Evolutionary conservation across 2,329 filamentous ascomycete species (phyloP), one percentile per base, ranked within the genome.

Genomic region (Geosmithia flava): DNA sequence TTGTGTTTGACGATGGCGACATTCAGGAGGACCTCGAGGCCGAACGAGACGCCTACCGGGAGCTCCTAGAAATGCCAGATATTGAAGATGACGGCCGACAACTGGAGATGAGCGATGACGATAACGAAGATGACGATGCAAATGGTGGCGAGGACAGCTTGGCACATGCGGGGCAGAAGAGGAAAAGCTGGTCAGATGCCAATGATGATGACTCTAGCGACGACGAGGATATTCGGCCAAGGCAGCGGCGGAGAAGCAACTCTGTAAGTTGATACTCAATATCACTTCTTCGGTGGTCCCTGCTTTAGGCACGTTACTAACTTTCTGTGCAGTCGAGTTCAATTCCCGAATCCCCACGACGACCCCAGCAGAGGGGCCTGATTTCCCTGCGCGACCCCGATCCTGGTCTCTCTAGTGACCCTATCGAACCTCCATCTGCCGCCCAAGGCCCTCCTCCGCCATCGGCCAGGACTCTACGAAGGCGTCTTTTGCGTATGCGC

Each of bases 1-100:
- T 98, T 51, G 89, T 96, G 2, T 95, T 93, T 62, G 93, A 97
- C 59, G 93, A 97, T 60, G 93, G 91, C 1, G 93, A 98, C 62
- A 90, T 98, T 46, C 85, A 91, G 55, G 85, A 91, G 55, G 86
- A 90, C 33, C 69, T 98, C 33, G 66, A 65, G 13, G 69, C 69
- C 1, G 89, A 97, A 65, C 77, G 80, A 55, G 81, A 87, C 50
- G 90, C 93, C 40, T 97, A 94, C 59, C 78, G 86, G 53, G 83
- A 84, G n/a, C 69, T 97, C 47, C 72, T 87, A 44, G 84, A 89
- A 52, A 97, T 98, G 89, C 91, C 90, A 1, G 87, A 94, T 44
- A 68, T 95, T 45, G 87, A 87, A 40, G 87, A 93, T 30, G 85
- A 83, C 27, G 81, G 79, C 11, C 78, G 83, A 23, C 74, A 79